Conservation (phyloP, 768 basidiomycete genomes). For the Russula earlei region DNA sequence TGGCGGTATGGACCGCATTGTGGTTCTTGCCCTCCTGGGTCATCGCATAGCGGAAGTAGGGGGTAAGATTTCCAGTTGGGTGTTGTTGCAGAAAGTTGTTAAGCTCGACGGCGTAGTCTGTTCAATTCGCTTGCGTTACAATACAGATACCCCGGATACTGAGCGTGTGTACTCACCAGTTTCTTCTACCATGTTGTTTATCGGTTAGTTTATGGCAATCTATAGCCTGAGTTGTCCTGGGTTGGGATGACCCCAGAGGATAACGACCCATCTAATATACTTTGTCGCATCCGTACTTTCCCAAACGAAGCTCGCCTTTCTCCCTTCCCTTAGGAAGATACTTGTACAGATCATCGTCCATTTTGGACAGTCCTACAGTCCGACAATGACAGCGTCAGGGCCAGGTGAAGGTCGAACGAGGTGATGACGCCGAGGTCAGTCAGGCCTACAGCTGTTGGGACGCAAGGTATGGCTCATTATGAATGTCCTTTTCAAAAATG, state of each 20-base stretch:
- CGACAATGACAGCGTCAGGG: too few relatives aligned
- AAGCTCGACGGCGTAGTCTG: background rate
- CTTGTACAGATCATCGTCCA: background rate
- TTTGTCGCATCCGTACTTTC: background rate
- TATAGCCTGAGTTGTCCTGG: background rate
- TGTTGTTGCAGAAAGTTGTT: background rate
- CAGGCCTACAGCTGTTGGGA: too few relatives aligned
- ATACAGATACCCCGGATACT: background rate
- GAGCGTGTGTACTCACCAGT: background rate
- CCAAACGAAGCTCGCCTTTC: background rate
- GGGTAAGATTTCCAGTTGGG: background rate
- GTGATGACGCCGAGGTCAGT: too few relatives aligned
- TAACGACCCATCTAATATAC: constrained; percentile 5
- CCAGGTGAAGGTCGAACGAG: too few relatives aligned
- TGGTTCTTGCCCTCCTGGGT: background rate
- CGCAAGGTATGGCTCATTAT: too few relatives aligned
- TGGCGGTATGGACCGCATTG: background rate
- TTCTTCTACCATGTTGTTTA: background rate
- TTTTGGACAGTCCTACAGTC: too few relatives aligned
- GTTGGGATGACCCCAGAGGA: background rate
- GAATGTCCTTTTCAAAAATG: too few relatives aligned
- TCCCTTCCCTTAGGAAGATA: background rate
- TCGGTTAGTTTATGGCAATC: background rate
- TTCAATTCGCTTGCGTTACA: background rate
- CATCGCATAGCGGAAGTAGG: background rate